phyloP scores from a whole-genome alignment of 345 rosid genomes.

The Corymbia maculata region DNA sequence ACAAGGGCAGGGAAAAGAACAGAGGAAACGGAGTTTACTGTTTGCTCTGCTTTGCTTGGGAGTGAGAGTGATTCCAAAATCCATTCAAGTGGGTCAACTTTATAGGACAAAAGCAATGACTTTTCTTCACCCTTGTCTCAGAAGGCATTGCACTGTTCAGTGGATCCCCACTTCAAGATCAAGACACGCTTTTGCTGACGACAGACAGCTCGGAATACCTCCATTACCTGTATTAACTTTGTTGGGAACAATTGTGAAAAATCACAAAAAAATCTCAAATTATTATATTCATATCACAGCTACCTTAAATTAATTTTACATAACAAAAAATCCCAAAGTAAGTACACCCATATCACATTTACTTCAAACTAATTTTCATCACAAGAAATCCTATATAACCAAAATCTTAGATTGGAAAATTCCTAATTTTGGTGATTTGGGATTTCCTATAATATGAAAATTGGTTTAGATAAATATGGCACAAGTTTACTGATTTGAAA shows the following conservation, averaged over 20 bases:
- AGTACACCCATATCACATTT: neutral
- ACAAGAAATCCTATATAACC: neutral
- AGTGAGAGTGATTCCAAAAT: neutral
- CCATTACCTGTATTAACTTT: neutral
- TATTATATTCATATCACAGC: accelerated
- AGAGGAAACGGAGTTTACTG: neutral
- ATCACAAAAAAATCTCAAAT: neutral
- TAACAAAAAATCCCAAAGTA: neutral
- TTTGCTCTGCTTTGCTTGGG: neutral
- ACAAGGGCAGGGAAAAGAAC: neutral
- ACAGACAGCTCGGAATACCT: neutral
- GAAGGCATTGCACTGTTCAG: neutral
- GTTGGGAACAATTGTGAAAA: neutral
- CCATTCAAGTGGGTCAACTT: neutral
- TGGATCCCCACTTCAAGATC: neutral
- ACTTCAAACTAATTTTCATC: neutral
- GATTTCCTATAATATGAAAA: neutral
- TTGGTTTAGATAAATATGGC: neutral
- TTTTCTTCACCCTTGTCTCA: neutral
- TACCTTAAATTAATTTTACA: neutral
- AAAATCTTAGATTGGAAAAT: neutral
- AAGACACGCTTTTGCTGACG: neutral
- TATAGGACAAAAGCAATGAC: neutral
- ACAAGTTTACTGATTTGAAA: neutral
- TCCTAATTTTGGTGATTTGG: neutral